Evolutionary conservation across 78 protist genomes (phyloP).

Genomic region (Mantamonas sphyraenae): DNA sequence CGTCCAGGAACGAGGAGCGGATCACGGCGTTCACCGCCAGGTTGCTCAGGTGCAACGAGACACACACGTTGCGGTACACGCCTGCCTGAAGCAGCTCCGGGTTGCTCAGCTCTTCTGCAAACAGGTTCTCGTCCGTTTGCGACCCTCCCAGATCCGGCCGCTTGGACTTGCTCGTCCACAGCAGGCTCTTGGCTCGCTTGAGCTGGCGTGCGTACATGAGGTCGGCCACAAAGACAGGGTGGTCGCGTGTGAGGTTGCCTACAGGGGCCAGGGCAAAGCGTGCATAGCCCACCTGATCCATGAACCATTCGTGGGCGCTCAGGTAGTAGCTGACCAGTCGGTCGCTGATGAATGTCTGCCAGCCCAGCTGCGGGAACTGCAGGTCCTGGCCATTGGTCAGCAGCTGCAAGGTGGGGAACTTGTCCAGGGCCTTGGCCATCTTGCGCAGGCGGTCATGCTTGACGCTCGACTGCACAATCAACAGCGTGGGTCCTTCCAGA

Average conservation of each 20-base stretch:
- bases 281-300: slow-evolving; percentile 28
- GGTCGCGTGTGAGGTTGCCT: slow-evolving; percentile 65
- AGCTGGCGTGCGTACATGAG: slow-evolving; percentile 33
- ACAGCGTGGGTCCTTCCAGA: too few species aligned
- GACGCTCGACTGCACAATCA: too few species aligned
- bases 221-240: slow-evolving; percentile 30
- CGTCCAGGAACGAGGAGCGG: slow-evolving; percentile 36
- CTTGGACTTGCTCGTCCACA: slow-evolving; percentile 59
- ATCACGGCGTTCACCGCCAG: slow-evolving; percentile 70
- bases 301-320: background rate
- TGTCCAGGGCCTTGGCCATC: background rate
- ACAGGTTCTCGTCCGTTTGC: slow-evolving; percentile 69
- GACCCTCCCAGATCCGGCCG: slow-evolving; percentile 81
- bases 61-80: slow-evolving; percentile 52
- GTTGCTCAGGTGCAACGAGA: slow-evolving; percentile 48
- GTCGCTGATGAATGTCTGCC: slow-evolving; percentile 14
- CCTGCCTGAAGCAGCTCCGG: slow-evolving; percentile 37
- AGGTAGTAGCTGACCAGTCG: background rate
- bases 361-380: slow-evolving; percentile 15
- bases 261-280: slow-evolving; percentile 67
- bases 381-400: background rate
- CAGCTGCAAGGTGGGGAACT: background rate
- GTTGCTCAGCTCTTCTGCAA: slow-evolving; percentile 15
- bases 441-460: too few species aligned
- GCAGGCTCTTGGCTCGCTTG: background rate